Evolutionary conservation across 352 stramenopile species (phyloP).

Genomic region (Pythium biforme): DNA sequence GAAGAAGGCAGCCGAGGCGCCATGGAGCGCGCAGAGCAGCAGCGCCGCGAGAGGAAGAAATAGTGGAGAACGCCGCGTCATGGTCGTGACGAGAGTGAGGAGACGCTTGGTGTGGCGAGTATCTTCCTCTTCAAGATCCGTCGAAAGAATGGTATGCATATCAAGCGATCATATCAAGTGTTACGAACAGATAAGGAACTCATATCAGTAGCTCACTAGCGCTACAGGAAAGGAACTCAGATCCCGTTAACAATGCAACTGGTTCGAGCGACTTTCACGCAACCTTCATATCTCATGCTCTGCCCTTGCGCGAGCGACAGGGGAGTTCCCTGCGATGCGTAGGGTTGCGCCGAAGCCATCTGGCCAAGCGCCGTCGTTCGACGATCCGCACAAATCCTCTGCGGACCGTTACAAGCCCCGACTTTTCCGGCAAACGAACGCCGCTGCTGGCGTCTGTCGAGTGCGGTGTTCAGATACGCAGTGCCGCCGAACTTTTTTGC

Average conservation of each 20-base stretch:
- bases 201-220: too few species aligned
- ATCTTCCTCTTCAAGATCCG: slow-evolving; percentile 29
- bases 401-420: slow-evolving; percentile 10
- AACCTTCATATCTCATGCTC: slow-evolving; percentile 9
- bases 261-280: slow-evolving; percentile 6
- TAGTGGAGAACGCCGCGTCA: background rate
- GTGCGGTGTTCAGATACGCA: too few species aligned
- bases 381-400: slow-evolving; percentile 5
- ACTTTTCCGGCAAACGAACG: slow-evolving; percentile 6
- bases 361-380: slow-evolving; percentile 4
- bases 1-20: slow-evolving; percentile 36
- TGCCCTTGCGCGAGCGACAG: background rate
- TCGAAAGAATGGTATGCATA: slow-evolving; percentile 25
- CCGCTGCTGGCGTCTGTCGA: background rate
- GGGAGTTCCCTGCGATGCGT: background rate
- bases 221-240: too few species aligned
- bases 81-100: background rate
- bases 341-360: slow-evolving; percentile 11
- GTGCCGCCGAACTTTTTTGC: background rate
- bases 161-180: background rate
- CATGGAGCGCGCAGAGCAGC: background rate
- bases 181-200: background rate
- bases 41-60: background rate
- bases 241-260: background rate
- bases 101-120: background rate